A percentile compares a stretch with the other conserved stretches of the same genome.
phyloP scores from a whole-genome alignment of 805 yeast genomes.

The Schwanniomyces polymorphus region DNA sequence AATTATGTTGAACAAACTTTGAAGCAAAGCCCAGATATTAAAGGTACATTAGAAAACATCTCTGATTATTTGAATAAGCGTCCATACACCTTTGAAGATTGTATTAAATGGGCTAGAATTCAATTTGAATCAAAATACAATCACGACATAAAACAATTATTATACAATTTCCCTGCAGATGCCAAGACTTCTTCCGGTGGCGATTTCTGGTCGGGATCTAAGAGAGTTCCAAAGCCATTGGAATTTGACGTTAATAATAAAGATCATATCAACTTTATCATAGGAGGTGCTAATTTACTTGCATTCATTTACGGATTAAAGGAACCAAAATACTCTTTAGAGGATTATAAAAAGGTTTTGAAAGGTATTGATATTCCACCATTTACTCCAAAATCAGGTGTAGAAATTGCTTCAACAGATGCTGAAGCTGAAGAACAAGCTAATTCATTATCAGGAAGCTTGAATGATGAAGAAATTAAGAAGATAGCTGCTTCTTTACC shows the following conservation, averaged over 20 bases:
- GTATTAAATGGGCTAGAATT: slow-evolving; percentile 91
- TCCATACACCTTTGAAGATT: slow-evolving; percentile 89
- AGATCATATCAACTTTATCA: slow-evolving; percentile 80
- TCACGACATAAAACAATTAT: slow-evolving; percentile 84
- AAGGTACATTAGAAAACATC: slow-evolving; percentile 81
- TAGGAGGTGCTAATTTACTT: slow-evolving; percentile 87
- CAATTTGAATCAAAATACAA: slow-evolving; percentile 85
- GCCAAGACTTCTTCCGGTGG: slow-evolving; percentile 88
- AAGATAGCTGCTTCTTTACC: slow-evolving; percentile 79
- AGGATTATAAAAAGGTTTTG: slow-evolving; percentile 56
- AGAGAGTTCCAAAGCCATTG: slow-evolving; percentile 91
- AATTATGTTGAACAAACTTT: slow-evolving; percentile 88
- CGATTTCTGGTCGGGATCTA: slow-evolving; percentile 97
- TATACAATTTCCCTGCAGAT: slow-evolving; percentile 93
- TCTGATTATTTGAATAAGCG: slow-evolving; percentile 71
- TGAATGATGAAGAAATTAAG: slow-evolving; percentile 66
- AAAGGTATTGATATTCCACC: slow-evolving; percentile 43
- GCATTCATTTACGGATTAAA: slow-evolving; percentile 90
- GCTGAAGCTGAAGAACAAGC: slow-evolving; percentile 88
- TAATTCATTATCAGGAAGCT: slow-evolving; percentile 29
- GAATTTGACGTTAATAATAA: slow-evolving; percentile 70
- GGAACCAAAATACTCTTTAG: slow-evolving; percentile 61
- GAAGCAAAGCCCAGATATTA: slow-evolving; percentile 90
- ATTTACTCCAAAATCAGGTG: slow-evolving; percentile 72
- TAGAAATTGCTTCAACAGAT: slow-evolving; percentile 82